Evolutionary conservation across 2,329 filamentous ascomycete genomes (phyloP).

Genomic region (Cytospora piceae): DNA sequence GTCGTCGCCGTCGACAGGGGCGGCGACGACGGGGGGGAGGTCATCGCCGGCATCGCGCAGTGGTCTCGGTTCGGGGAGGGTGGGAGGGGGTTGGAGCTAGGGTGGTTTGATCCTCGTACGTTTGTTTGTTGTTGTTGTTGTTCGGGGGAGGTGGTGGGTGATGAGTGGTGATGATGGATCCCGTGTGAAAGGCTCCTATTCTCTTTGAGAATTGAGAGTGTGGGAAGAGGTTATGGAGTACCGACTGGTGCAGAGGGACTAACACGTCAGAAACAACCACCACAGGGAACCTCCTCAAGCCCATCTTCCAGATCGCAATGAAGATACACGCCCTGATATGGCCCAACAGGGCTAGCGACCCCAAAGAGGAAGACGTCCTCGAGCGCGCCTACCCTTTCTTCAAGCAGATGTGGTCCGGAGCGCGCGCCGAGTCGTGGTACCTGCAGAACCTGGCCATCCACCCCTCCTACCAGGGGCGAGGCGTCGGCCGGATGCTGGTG

Average conservation of each 20-base stretch:
- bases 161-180: background rate
- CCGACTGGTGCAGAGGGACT: background rate
- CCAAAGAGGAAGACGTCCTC: slow-evolving; percentile 7
- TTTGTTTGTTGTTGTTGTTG: background rate
- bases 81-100: slow-evolving; percentile 29
- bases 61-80: slow-evolving; percentile 35
- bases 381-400: slow-evolving; percentile 14
- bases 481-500: slow-evolving; percentile 21
- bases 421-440: slow-evolving; percentile 18
- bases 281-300: slow-evolving; percentile 32
- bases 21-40: slow-evolving; percentile 26
- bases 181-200: background rate
- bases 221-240: background rate
- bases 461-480: slow-evolving; percentile 16
- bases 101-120: slow-evolving; percentile 33
- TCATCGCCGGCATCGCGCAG: slow-evolving; percentile 34
- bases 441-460: slow-evolving; percentile 11
- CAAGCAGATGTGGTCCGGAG: slow-evolving; percentile 5
- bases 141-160: background rate
- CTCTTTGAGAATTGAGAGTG: background rate
- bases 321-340: slow-evolving; percentile 13
- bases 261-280: background rate
- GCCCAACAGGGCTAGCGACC: slow-evolving; percentile 13
- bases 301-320: background rate
- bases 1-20: slow-evolving; percentile 36